phyloP scores from a whole-genome alignment of 306 rosid genomes.

The Pterocarpus macrocarpus region DNA sequence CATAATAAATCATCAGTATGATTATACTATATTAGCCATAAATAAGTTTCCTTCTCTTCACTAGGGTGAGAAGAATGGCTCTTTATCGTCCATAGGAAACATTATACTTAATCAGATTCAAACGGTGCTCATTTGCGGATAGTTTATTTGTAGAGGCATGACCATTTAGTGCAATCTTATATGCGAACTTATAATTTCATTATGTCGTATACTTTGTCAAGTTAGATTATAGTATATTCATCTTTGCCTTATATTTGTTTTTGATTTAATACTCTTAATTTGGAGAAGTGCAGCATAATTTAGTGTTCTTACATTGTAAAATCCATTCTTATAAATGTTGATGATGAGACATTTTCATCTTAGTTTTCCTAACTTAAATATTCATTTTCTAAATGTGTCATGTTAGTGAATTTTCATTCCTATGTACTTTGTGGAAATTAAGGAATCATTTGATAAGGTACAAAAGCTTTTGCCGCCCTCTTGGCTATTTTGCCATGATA shows the following conservation, averaged over 20 bases:
- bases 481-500: conserved; percentile 1
- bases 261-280: conserved; percentile 33
- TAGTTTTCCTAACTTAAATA: conserved; percentile 27
- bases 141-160: conserved; percentile 24
- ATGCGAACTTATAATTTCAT: neutral
- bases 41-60: conserved; percentile 8
- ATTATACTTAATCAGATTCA: conserved; percentile 29
- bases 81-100: neutral
- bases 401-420: neutral
- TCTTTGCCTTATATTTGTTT: neutral
- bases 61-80: conserved; percentile 26
- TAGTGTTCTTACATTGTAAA: neutral
- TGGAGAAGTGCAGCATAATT: neutral
- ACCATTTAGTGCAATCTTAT: neutral
- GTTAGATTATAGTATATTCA: neutral
- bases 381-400: conserved; percentile 5
- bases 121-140: neutral
- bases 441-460: neutral
- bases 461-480: neutral
- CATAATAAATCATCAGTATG: conserved; percentile 1
- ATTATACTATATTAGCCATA: neutral
- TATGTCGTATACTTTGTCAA: conserved; percentile 3
- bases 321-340: conserved; percentile 16
- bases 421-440: conserved; percentile 9
- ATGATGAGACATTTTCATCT: conserved; percentile 6